Evolutionary conservation across 2,329 filamentous ascomycete genomes (phyloP).

Genomic region (Exophiala sp.): DNA sequence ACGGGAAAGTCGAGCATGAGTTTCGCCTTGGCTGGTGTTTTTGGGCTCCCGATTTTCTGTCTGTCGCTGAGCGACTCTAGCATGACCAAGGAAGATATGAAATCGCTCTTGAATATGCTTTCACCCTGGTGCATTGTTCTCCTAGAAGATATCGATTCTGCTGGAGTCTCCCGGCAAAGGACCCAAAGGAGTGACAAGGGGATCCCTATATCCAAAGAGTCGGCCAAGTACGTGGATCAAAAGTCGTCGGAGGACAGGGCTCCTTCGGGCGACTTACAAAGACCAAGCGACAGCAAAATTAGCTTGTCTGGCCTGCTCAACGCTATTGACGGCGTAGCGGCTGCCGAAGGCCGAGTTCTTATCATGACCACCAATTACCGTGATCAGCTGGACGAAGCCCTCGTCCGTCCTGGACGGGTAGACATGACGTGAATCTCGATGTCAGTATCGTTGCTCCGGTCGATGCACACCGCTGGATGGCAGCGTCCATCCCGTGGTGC

Average conservation of each 20-base stretch:
- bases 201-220: neutral
- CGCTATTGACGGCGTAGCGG: constrained; percentile 76
- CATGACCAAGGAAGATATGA: constrained; percentile 61
- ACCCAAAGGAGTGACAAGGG: neutral
- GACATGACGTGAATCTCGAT: constrained; percentile 53
- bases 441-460: constrained; percentile 15
- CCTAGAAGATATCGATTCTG: constrained; percentile 66
- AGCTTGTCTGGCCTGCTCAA: constrained; percentile 76
- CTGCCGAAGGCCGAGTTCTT: constrained; percentile 73
- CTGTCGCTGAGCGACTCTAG: constrained; percentile 59
- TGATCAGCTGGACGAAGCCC: constrained; percentile 67
- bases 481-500: constrained; percentile 12
- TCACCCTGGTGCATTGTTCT: constrained; percentile 64
- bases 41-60: constrained; percentile 65
- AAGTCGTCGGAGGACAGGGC: too few species aligned
- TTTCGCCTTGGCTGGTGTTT: constrained; percentile 63
- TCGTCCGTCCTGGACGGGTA: constrained; percentile 69
- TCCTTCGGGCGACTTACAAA: neutral
- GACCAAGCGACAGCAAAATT: constrained; percentile 40
- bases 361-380: constrained; percentile 80
- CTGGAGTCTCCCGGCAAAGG: constrained; percentile 44
- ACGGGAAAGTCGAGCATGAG: constrained; percentile 71
- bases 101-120: constrained; percentile 57
- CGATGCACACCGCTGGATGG: constrained; percentile 9
- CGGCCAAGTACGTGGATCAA: too few species aligned